Base-by-base conservation (phyloP, 495 filamentous ascomycete species). In the Polyplosphaeria fusca region DNA sequence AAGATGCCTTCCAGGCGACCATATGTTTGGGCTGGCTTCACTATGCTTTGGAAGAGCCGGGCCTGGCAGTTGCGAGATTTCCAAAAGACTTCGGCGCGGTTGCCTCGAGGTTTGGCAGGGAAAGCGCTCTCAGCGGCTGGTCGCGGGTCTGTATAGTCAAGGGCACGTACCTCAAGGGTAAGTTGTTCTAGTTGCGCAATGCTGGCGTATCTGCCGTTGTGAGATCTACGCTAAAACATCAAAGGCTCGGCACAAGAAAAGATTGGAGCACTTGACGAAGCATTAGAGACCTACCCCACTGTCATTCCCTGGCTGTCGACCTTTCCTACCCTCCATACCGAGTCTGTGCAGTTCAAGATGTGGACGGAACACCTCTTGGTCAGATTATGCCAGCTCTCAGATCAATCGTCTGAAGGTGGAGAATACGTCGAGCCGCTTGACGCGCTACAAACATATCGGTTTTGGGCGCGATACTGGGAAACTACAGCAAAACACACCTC, bases 1-100 rank as follows among this genome's bases (percentile, higher is more conserved):
- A 91, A 71, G 90, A 95, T 67, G 75, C 79, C 39, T 86, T 90
- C 45, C 87, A 93, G 68, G 88, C 87, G 18, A 82, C 80, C 53
- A 82, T 90, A 38, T 94, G 89, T 68, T 63, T 91, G 23, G 90
- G 82, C 47, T 92, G 88, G 88, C 72, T 94, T 57, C 83, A 94
- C 67, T 89, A 84, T 82, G 80, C 79, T 4, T 66, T 91, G 28
- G 81, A 81, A 25, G 86, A 94, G 50, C 83, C 84, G 20, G 72
- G 68, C 2, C 67, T 82, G 20, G 86, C 87, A 2, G 72, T 80
- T 23, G 71, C 74, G 28, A 79, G 76, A 16, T 74, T 94, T 16
- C 86, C 89, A 20, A 79, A 77, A 51, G 77, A 82, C 55, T 74
- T 88, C 47, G 78, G 74, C 37, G 67, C 71, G 37, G 76, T 79